Evolutionary conservation across 169 alveolate species (phyloP), one percentile per base, ranked within the genome.

Genomic region (Babesia bigemina): DNA sequence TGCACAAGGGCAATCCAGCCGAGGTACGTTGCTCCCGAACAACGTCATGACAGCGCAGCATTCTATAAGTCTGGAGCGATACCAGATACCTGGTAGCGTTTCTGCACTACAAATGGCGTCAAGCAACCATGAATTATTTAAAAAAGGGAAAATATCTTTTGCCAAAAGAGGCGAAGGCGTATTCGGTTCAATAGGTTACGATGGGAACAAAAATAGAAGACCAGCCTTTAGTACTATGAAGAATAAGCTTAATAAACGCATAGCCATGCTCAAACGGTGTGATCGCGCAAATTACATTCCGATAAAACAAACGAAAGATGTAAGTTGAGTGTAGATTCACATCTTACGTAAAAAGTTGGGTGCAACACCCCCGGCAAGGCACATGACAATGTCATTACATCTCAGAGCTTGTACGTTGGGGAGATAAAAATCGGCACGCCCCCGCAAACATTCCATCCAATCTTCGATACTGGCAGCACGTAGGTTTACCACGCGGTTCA

Each of bases 391-490:
- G 11, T 13, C 8, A 13, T 50, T 19, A 22, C 4, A 2, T 53
- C 72, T 28, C 88, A 89, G 86, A 84, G 91, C 48, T 86, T 81
- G 12, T 88, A 85, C 56, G 79, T 85, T n/a, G 93, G 93, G 22
- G 67, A 76, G 29, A 75, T 88, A 56, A 47, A 53, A 60, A 81
- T 92, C 9, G 95, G 95, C 14, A 84, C 87, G 0, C 95, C 95
- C 16, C 91, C 92, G 26, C 95, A 92, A 59, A 76, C 62, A 24
- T 47, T 92, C 16, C 92, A 91, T 86, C 95, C 95, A 24, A 92
- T 92, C 7, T 90, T 92, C 26, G 95, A 92, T 70, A 92, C 95
- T 1, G 95, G 95, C 16, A 92, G 95, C 75, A 92, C 93, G 89
- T 82, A 65, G n/a, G 79, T 52, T 62, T n/a, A 24, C 0, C 6